Evolutionary conservation across 2,329 filamentous ascomycete species (phyloP).

Genomic region (Neonectria ditissima): DNA sequence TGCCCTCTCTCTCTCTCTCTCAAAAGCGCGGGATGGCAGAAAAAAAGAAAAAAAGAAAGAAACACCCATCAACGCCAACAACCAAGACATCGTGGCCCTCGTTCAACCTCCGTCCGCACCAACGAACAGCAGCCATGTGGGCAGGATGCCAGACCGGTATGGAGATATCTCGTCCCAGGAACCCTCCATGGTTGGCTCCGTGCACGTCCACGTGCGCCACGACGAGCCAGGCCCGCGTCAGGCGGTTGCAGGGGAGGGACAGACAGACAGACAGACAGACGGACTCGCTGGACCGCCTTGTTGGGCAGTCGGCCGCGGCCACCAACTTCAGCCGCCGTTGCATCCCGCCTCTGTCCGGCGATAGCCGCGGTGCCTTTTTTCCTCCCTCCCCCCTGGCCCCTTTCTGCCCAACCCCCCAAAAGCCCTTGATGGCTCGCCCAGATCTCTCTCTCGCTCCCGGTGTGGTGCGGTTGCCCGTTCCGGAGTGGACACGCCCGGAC

Average conservation of each 20-base stretch:
- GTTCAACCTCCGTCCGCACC: neutral
- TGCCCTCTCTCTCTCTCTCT: neutral
- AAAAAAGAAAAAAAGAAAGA: no score
- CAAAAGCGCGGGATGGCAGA: slow-evolving; percentile 12
- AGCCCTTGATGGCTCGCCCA: neutral
- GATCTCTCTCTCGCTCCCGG: neutral
- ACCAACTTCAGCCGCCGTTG: neutral
- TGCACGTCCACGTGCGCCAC: slow-evolving; percentile 26
- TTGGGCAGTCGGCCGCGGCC: no score
- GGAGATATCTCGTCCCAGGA: slow-evolving; percentile 19
- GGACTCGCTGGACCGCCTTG: neutral
- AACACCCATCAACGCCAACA: slow-evolving; percentile 2
- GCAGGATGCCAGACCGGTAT: slow-evolving; percentile 35
- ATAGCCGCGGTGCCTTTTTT: slow-evolving; percentile 7
- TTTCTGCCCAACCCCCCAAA: neutral
- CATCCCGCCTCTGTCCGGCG: slow-evolving; percentile 8
- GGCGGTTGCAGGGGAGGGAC: neutral
- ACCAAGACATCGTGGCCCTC: slow-evolving; percentile 9
- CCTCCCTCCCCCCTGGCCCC: neutral
- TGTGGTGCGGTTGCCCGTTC: neutral
- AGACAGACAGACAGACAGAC: no score
- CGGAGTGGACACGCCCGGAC: slow-evolving; percentile 12
- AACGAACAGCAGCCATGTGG: slow-evolving; percentile 29
- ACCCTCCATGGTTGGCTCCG: slow-evolving; percentile 24
- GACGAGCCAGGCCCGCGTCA: slow-evolving; percentile 13